Evolutionary conservation across 495 filamentous ascomycete genomes (phyloP), one percentile per base, ranked within the genome.

Genomic region (Cairneyella variabilis): DNA sequence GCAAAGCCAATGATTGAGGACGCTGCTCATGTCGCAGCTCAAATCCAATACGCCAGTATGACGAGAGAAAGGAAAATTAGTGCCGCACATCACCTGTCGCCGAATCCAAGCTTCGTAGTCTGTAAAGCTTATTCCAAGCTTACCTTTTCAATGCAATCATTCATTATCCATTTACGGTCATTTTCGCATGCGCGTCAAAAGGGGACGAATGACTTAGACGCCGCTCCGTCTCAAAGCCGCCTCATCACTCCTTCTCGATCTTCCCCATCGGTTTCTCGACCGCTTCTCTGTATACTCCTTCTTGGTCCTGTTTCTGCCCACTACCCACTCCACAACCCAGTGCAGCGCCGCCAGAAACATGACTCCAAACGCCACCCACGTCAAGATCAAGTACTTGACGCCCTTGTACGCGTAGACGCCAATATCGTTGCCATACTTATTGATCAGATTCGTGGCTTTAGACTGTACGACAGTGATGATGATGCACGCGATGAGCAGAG

Each of bases 401-500:
- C 83, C 83, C 56, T 74, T 73, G 20, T 66, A 60, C 4, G 83
- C 80, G 12, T 72, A 69, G 22, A 83, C 66, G 3, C 78, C 71
- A 18, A 76, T 73, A 3, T 76, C 72, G 30, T 78, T 65, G 46
- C 81, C 82, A 49, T 82, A 76, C 42, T 75, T 69, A 62, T 83
- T 82, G 59, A 85, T 67, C 51, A 82, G 70, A 39, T 80, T 71
- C 1, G 75, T 64, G 27, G 83, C 72, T 46, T 84, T 77, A 12
- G 77, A 72, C 2, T 77, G 67, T 44, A 88, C 72, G 10, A 80
- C 76, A 0, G 77, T 86, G 16, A 84, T 74, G 27, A 85, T 79
- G 1, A 80, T 75, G 56, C 85, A 88, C 0, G 84, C 78, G n/a
- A 91, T 66, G 20, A 58, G 60, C 2, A 71, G 23, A 0, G 60